Evolutionary conservation across 1,284 basidiomycete species (phyloP).

Genomic region (Austroboletus rostrupii): DNA sequence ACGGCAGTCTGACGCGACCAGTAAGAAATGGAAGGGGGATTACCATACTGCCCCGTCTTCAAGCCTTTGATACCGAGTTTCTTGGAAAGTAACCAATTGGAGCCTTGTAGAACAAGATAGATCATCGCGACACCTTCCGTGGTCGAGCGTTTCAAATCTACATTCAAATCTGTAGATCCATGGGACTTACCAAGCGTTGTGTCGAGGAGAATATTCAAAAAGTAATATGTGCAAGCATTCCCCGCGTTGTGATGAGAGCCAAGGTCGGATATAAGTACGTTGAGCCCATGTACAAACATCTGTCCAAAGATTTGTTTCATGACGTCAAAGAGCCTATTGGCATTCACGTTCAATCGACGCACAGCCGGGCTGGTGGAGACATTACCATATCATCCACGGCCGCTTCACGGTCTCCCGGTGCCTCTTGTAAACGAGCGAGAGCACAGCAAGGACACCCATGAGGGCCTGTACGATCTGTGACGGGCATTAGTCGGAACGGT

Average conservation of each 20-base stretch:
- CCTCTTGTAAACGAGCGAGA: constrained; percentile 84
- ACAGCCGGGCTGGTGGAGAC: constrained; percentile 3
- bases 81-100: constrained; percentile 67
- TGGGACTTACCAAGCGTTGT: constrained; percentile 77
- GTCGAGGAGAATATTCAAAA: constrained; percentile 92
- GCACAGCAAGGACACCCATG: constrained; percentile 86
- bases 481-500: neutral
- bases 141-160: constrained; percentile 7
- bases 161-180: neutral
- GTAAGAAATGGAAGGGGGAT: constrained; percentile 65
- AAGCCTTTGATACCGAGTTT: constrained; percentile 71
- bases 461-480: constrained; percentile 70
- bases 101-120: constrained; percentile 70
- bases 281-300: constrained; percentile 84
- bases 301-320: constrained; percentile 92
- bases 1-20: constrained; percentile 85
- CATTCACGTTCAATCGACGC: constrained; percentile 4
- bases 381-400: constrained; percentile 90
- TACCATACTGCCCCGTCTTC: constrained; percentile 84
- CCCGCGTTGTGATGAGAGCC: constrained; percentile 63
- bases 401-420: constrained; percentile 82
- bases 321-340: constrained; percentile 76
- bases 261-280: constrained; percentile 76
- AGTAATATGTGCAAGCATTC: constrained; percentile 90
- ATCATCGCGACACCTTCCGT: constrained; percentile 77